phyloP scores from a whole-genome alignment of 2,329 filamentous ascomycete genomes.

The Annulohypoxylon truncatum region DNA sequence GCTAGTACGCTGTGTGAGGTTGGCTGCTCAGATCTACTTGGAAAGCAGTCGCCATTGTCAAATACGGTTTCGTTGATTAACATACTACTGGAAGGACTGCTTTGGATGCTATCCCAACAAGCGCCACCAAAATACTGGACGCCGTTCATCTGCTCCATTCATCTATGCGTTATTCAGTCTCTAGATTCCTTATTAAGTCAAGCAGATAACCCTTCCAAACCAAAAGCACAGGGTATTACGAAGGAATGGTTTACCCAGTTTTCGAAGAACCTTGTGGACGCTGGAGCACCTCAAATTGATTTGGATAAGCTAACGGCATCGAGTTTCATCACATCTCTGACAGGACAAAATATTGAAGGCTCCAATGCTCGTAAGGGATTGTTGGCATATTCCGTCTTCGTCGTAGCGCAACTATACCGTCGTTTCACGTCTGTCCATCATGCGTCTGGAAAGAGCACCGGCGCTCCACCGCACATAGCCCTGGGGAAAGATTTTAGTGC shows the following conservation, averaged over 20 bases:
- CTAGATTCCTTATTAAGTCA: constrained; percentile 25
- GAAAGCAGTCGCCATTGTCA: constrained; percentile 47
- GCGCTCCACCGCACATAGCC: constrained; percentile 13
- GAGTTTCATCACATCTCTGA: constrained; percentile 11
- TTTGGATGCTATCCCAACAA: constrained; percentile 40
- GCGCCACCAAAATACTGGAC: constrained; percentile 41
- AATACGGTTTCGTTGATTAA: constrained; percentile 57
- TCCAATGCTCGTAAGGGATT: constrained; percentile 29
- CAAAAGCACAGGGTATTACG: constrained; percentile 32
- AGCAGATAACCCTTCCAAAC: neutral
- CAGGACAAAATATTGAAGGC: constrained; percentile 21
- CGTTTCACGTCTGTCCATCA: constrained; percentile 42
- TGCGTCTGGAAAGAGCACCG: neutral
- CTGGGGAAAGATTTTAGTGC: constrained; percentile 37
- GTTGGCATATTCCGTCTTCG: constrained; percentile 44
- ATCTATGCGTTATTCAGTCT: constrained; percentile 38
- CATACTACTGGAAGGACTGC: constrained; percentile 47
- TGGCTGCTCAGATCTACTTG: constrained; percentile 58
- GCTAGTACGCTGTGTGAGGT: constrained; percentile 61
- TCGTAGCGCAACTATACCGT: constrained; percentile 48
- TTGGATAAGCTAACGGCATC: constrained; percentile 25
- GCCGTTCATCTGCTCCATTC: constrained; percentile 49
- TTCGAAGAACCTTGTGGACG: constrained; percentile 20
- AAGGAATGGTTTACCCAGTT: constrained; percentile 40
- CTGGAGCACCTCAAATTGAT: constrained; percentile 33